A percentile compares a stretch with the other conserved stretches of the same genome.
phyloP scores from a whole-genome alignment of 805 yeast genomes.

The Ogataea naganishii region DNA sequence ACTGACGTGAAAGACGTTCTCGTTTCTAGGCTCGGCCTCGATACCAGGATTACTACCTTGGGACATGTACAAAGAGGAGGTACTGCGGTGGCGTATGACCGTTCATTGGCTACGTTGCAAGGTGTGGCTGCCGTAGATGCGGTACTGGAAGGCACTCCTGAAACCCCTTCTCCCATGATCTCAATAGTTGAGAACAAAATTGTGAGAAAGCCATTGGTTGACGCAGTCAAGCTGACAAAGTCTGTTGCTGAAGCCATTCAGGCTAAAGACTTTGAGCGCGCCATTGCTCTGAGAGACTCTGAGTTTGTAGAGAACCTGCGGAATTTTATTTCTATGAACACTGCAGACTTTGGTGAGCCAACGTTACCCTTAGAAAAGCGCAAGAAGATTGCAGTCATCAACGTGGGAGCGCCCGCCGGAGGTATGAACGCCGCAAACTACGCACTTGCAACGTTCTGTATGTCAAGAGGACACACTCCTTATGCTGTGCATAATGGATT shows the following conservation, averaged over 20 bases:
- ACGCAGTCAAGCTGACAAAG: slow-evolving; percentile 81
- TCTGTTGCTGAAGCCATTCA: slow-evolving; percentile 86
- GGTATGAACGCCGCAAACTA: slow-evolving; percentile 90
- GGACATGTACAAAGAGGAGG: slow-evolving; percentile 99
- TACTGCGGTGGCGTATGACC: slow-evolving; percentile 91
- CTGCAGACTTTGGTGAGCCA: slow-evolving; percentile 56
- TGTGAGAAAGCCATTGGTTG: slow-evolving; percentile 76
- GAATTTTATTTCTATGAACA: slow-evolving; percentile 64
- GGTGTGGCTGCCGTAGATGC: slow-evolving; percentile 98
- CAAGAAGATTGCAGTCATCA: slow-evolving; percentile 73
- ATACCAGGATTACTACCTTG: slow-evolving; percentile 88
- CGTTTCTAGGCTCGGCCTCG: slow-evolving; percentile 71
- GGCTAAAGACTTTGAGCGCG: slow-evolving; percentile 70
- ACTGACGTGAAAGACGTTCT: slow-evolving; percentile 76
- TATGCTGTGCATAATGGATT: slow-evolving; percentile 90
- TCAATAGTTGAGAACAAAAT: slow-evolving; percentile 84
- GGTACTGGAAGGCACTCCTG: slow-evolving; percentile 78
- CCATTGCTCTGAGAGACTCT: slow-evolving; percentile 79
- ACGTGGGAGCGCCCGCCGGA: slow-evolving; percentile 97
- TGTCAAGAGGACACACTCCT: slow-evolving; percentile 86
- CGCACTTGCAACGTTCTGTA: slow-evolving; percentile 83
- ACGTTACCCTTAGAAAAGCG: slow-evolving; percentile 51
- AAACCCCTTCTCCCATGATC: slow-evolving; percentile 91
- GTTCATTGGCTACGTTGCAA: slow-evolving; percentile 86
- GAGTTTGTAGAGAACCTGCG: slow-evolving; percentile 76